Conservation (phyloP, 2,329 filamentous ascomycete genomes). For the Hymenoscyphus fructigenus region DNA sequence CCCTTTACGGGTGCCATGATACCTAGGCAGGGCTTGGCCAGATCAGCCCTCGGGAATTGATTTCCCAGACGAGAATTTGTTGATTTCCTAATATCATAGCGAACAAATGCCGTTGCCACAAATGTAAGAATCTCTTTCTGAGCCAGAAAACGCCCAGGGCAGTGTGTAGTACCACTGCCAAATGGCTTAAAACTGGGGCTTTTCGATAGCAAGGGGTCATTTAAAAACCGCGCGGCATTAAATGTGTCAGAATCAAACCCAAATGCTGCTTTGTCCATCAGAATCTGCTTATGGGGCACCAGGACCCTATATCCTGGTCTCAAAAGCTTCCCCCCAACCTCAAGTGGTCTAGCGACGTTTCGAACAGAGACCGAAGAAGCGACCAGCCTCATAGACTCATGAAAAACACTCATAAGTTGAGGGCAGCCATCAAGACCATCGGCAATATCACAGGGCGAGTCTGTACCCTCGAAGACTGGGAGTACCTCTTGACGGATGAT, state of each 20-base stretch:
- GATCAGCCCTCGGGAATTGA: neutral
- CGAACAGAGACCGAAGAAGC: slow-evolving; percentile 10
- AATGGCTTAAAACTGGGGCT: slow-evolving; percentile 10
- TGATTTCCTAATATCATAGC: neutral
- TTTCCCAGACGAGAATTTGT: neutral
- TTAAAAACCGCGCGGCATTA: slow-evolving; percentile 6
- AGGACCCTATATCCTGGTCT: slow-evolving; percentile 10
- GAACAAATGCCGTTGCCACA: slow-evolving; percentile 3
- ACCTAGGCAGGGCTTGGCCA: slow-evolving; percentile 2
- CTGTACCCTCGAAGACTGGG: neutral
- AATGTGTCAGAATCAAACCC: slow-evolving; percentile 2
- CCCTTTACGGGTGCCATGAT: slow-evolving; percentile 8
- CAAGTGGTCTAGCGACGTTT: slow-evolving; percentile 4
- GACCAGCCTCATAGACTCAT: slow-evolving; percentile 7
- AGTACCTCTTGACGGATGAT: slow-evolving; percentile 5
- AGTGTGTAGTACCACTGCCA: slow-evolving; percentile 12
- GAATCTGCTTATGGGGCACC: slow-evolving; percentile 11
- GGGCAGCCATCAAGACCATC: neutral
- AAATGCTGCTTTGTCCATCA: slow-evolving; percentile 6
- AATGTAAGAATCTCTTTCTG: slow-evolving; percentile 2
- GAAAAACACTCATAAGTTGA: neutral
- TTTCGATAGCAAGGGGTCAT: neutral
- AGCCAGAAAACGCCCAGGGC: slow-evolving; percentile 13
- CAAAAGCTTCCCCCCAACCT: slow-evolving; percentile 6
- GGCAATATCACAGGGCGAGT: neutral